Percentiles rank a stretch among this genome's conserved stretches.
Conservation (phyloP, 495 filamentous ascomycete species). For the Daldinia decipiens region DNA sequence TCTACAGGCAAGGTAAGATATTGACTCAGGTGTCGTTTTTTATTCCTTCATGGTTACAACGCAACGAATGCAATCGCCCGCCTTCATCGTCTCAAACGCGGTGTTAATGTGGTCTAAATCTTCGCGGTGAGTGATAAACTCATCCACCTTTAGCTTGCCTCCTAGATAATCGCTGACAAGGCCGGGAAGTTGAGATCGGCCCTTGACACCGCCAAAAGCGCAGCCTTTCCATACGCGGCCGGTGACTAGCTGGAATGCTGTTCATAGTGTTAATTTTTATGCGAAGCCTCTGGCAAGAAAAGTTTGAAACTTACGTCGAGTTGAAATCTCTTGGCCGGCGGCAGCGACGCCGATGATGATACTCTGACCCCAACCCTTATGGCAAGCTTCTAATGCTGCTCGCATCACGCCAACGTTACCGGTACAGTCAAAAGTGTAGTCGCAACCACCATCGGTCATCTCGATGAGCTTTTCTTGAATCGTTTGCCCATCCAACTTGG, state of each 20-base stretch:
- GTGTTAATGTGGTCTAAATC: slow-evolving; percentile 81
- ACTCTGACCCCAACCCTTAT: slow-evolving; percentile 99
- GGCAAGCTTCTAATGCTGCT: slow-evolving; percentile 94
- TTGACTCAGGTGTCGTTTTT: slow-evolving; percentile 26
- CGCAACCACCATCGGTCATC: slow-evolving; percentile 98
- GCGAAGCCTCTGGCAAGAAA: not conserved
- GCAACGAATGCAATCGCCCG: slow-evolving; percentile 93
- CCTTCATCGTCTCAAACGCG: slow-evolving; percentile 94
- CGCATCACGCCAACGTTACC: slow-evolving; percentile 97
- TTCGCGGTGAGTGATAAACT: slow-evolving; percentile 98
- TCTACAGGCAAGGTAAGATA: slow-evolving; percentile 21
- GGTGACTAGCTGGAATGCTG: slow-evolving; percentile 98
- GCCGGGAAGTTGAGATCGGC: slow-evolving; percentile 87
- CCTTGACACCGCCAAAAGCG: slow-evolving; percentile 98
- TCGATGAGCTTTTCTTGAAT: slow-evolving; percentile 93
- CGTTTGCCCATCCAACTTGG: slow-evolving; percentile 76
- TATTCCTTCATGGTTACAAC: slow-evolving; percentile 69
- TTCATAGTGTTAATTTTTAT: slow-evolving; percentile 40
- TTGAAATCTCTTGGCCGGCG: slow-evolving; percentile 95
- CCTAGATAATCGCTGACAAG: slow-evolving; percentile 91
- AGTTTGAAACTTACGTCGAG: slow-evolving; percentile 77
- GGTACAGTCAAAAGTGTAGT: slow-evolving; percentile 99
- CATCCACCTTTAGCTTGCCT: slow-evolving; percentile 95
- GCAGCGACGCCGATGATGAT: slow-evolving; percentile 98
- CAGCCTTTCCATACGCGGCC: slow-evolving; percentile 98